Evolutionary conservation across 257 asterid species (phyloP), one percentile per base, ranked within the genome.

Genomic region (Mentha longifolia): DNA sequence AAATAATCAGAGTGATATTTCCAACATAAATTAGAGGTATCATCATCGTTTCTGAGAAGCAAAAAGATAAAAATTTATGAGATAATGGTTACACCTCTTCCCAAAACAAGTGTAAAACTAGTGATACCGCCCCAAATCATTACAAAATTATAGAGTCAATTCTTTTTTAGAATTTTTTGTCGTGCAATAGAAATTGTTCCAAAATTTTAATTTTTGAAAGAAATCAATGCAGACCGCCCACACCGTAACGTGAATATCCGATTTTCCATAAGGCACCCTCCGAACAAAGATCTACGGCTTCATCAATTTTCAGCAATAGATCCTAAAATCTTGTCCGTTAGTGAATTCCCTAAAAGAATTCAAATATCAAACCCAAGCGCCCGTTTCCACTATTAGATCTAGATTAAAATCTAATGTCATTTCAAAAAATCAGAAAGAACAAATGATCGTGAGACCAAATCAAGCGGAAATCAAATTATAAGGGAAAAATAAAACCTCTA

Each of bases 371-470:
- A 45, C 14, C 71, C 35, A 54, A 42, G 6, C 42, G 15, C 17
- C 70, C 46, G 19, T 46, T 5, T 42, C 67, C 10, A 30, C 28
- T 19, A 35, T 9, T 9, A 51, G 67, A 76, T 65, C 81, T 58
- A 66, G 19, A 41, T 12, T 14, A 20, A 49, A 70, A 20, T 12
- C 10, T 30, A 35, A 17, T 3, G 22, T 12, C 39, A 35, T 46
- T 57, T 6, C 5, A 33, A 11, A 7, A 60, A 41, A 55, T n/a
- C 52, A 33, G 47, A 22, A 47, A 20, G 63, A 16, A 14, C 19
- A 16, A 42, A 63, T 9, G 20, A 70, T 35, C 68, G 54, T 0
- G 54, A 54, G 64, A 54, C 2, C 3, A 49, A 39, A 50, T 10
- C 58, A 42, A 15, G 16, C 25, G 12, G 51, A 35, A 51, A 13